Percentiles rank a stretch among this genome's conserved stretches.
Evolutionary conservation across 805 yeast species (phyloP).

Genomic region (Candida methanosorbosa): DNA sequence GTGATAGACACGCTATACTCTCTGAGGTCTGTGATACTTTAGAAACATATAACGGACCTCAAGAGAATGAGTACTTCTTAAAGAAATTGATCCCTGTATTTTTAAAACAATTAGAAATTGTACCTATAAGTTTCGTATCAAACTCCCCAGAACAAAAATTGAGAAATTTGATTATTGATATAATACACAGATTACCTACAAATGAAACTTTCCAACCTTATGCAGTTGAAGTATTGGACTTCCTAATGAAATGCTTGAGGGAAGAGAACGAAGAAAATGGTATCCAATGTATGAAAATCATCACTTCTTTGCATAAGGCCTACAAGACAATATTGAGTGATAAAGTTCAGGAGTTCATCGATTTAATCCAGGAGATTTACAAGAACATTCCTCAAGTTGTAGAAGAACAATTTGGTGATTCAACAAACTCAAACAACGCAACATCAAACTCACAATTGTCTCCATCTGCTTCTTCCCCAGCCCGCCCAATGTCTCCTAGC

Average conservation of each 20-base stretch:
- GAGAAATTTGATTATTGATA: constrained; percentile 68
- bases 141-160: constrained; percentile 69
- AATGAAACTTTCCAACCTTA: constrained; percentile 74
- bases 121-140: constrained; percentile 65
- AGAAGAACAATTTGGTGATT: constrained; percentile 49
- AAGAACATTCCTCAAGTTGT: constrained; percentile 73
- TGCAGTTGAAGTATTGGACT: constrained; percentile 50
- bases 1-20: constrained; percentile 56
- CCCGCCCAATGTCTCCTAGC: constrained; percentile 29
- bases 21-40: constrained; percentile 82
- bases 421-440: constrained; percentile 2
- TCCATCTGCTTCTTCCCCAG: constrained; percentile 10
- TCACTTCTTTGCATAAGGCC: constrained; percentile 78
- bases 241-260: constrained; percentile 49
- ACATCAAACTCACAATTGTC: background rate
- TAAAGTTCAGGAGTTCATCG: constrained; percentile 72
- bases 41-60: constrained; percentile 73
- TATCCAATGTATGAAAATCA: constrained; percentile 77
- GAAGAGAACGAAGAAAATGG: constrained; percentile 95
- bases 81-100: constrained; percentile 64
- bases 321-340: constrained; percentile 62
- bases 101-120: constrained; percentile 48
- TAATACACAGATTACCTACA: constrained; percentile 72
- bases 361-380: constrained; percentile 66
- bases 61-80: constrained; percentile 74